Base-by-base conservation (phyloP, 1,139 yeast species). In the Yamadazyma atlantica region DNA sequence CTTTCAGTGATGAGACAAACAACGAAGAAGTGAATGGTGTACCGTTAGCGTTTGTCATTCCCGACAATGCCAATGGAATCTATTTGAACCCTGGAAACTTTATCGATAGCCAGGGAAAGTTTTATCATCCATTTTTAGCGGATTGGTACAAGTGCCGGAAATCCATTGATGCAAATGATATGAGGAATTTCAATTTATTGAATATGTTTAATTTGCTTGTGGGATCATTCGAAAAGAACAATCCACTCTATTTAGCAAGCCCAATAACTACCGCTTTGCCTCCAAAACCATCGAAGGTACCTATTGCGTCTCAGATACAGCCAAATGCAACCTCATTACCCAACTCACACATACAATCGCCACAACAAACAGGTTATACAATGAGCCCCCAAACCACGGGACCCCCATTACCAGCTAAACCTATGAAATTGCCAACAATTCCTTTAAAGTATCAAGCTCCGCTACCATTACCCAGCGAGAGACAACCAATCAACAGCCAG, bases 41-140 rank as follows among this genome's bases (percentile, higher is more conserved):
- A 1, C 97, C 97, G 0, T 52, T 78, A 16, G 73, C 78, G 0
- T 84, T 69, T 53, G 76, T 88, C 6, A 66, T 72, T 18, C 80
- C 85, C 0, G 68, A 69, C 29, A 67, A 66, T 30, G 37, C 53
- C 16, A 45, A 67, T 61, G 74, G 61, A 57, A 38, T 60, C 38
- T 56, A 31, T 42, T 49, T 81, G 37, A 71, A 65, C 32, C 85
- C 89, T 0, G 83, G 85, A 17, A 84, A 81, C 47, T 69, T 77
- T 50, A 77, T 87, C 3, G 95, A 86, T 55, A 62, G 78, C n/a
- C 85, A 75, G 56, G 96, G 96, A 2, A 61, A 66, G 34, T 73
- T 88, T 41, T 85, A 82, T 54, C 84, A 85, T 49, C 94, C 95
- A 0, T 75, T 72, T 40, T 57, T 86, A 34, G 60, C 82, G 1